Percentiles rank a stretch among this genome's conserved stretches.
These are phyloP conservation scores for Trametes punicea DNA, from an alignment of 768 basidiomycete species.

Conservation along the genomic window DNA sequence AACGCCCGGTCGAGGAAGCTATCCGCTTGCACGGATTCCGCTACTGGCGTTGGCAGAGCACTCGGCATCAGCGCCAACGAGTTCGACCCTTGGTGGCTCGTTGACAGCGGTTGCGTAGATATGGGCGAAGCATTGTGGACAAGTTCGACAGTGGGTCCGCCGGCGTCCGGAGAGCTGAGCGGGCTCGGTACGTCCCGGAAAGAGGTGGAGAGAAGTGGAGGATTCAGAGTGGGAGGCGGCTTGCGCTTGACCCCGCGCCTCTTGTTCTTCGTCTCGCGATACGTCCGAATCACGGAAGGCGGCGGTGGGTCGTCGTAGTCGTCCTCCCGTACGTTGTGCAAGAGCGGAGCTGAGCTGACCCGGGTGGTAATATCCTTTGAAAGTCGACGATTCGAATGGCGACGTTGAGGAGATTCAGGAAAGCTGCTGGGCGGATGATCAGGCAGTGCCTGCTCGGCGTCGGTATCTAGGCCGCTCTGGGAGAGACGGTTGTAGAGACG, in stretches of 20 bases:
- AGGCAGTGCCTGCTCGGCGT: neutral
- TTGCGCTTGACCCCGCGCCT: constrained; percentile 1
- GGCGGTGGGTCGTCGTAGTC: constrained; percentile 42
- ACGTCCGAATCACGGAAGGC: constrained; percentile 32
- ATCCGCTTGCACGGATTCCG: constrained; percentile 17
- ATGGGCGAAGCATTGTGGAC: too few species aligned
- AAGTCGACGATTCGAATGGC: neutral
- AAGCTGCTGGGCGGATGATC: neutral
- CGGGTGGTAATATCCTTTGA: neutral
- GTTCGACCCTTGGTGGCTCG: too few species aligned
- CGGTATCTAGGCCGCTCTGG: constrained; percentile 27
- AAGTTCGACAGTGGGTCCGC: too few species aligned
- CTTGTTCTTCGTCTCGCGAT: constrained; percentile 24
- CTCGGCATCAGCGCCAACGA: too few species aligned
- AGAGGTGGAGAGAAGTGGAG: constrained; percentile 1
- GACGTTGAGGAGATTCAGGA: neutral
- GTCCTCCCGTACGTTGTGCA: constrained; percentile 16
- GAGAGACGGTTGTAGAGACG: constrained; percentile 51
- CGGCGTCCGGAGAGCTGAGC: constrained; percentile 7
- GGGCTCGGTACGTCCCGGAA: constrained; percentile 8
- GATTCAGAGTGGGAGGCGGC: neutral
- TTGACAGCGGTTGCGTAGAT: neutral
- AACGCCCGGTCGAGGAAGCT: constrained; percentile 27
- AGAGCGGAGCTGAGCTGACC: constrained; percentile 18
- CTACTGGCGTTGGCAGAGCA: neutral